Evolutionary conservation across 139 green algal species (phyloP), one percentile per base, ranked within the genome.

Genomic region (Micractinium sp.): DNA sequence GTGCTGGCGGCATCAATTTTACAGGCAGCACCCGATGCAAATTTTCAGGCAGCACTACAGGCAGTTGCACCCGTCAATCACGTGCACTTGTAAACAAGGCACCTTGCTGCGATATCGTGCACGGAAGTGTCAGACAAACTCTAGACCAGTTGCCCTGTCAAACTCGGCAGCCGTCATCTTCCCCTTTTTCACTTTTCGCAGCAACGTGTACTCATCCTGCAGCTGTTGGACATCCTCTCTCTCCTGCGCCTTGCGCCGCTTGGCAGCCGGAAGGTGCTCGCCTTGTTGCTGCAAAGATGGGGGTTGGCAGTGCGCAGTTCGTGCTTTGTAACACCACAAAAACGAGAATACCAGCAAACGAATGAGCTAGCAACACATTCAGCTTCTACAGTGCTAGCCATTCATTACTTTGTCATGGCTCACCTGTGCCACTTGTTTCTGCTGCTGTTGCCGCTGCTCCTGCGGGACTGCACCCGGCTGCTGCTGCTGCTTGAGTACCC

Each of bases 131-230:
- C 76, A 82, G 23, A 41, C 74, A 53, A 47, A 35, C 5, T 41
- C 31, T 4, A 85, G 80, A 31, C 33, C 81, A 4, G 82, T 78
- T 38, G 82, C 82, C 12, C 0, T n/a, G 16, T 88, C 84, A 81
- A 73, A 88, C n/a, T 88, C 69, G 7, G 41, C 12, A 27, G 67
- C 69, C 19, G 35, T 88, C 14, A 96, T 93, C 39, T 94, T 94
- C 3, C 94, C 94, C 85, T 94, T 95, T 87, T 97, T 98, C 3
- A 97, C 88, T 90, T 96, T 96, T 16, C 89, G 90, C 53, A 97
- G 89, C 85, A 97, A 89, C 2, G 85, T 69, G 90, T 97, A 98
- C 29, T 99, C 97, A 15, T 94, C 88, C 0, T 95, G 78, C 27
- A 99, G 81, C 39, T 97, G 94, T 19, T 90, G 91, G 23, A 94